phyloP scores from a whole-genome alignment of 2,329 filamentous ascomycete species.

The Myriosclerotinia curreyana region DNA sequence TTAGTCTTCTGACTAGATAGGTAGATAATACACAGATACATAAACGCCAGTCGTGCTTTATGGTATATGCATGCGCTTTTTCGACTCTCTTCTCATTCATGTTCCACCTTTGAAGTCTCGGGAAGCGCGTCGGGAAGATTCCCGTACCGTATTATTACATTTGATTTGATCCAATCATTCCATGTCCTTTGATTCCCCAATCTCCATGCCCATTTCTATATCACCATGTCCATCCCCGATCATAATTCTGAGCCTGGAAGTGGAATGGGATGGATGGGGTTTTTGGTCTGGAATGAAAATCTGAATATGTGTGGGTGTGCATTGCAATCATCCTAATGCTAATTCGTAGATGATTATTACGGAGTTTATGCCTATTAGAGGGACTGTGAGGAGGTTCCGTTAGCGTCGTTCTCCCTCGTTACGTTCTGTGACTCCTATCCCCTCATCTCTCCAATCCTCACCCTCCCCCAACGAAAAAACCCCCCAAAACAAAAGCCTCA shows the following conservation, averaged over 20 bases:
- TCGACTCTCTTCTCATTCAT: background rate
- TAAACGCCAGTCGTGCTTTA: background rate
- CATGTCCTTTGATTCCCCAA: background rate
- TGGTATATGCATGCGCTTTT: constrained; percentile 1
- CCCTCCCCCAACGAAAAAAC: background rate
- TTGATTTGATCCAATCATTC: background rate
- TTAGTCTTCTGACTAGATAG: background rate
- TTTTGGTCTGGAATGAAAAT: background rate
- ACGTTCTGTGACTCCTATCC: constrained; percentile 3
- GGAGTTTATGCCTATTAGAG: constrained; percentile 78
- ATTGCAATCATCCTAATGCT: constrained; percentile 58
- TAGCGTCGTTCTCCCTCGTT: background rate
- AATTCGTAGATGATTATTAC: constrained; percentile 81
- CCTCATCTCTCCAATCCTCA: background rate
- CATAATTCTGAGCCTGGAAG: background rate
- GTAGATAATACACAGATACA: background rate
- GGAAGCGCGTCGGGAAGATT: too few relatives aligned
- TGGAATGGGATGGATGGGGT: too few relatives aligned
- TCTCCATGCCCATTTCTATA: background rate
- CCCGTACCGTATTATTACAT: background rate
- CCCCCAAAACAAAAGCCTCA: background rate
- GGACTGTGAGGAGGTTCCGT: constrained; percentile 54
- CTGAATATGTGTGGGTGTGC: background rate
- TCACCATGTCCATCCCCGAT: background rate
- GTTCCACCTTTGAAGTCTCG: background rate